phyloP scores from a whole-genome alignment of 306 rosid species.

The Ziziphus jujuba region DNA sequence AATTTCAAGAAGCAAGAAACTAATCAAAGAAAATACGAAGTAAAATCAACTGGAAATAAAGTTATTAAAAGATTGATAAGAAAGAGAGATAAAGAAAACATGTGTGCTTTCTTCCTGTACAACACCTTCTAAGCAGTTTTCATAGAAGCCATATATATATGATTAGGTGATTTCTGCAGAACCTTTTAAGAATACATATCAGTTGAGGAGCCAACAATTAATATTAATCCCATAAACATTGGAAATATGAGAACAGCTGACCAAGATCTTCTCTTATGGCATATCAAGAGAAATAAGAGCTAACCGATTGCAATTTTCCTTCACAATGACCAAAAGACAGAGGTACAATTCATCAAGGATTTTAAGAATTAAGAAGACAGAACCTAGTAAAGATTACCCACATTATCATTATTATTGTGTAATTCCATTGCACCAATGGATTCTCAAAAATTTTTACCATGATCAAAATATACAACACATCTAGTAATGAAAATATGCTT shows the following conservation, averaged over 20 bases:
- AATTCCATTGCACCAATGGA: no score
- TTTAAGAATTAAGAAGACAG: not conserved
- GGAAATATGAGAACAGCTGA: not conserved
- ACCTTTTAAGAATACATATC: not conserved
- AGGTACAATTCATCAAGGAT: no score
- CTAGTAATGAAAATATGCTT: no score
- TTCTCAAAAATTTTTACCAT: no score
- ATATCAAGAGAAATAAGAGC: not conserved
- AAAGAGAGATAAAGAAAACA: conserved; percentile 3
- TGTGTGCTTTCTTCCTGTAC: not conserved
- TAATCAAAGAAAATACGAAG: conserved; percentile 20
- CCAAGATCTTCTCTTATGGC: not conserved
- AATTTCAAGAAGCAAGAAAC: conserved; percentile 20
- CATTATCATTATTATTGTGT: not conserved
- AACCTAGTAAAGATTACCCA: not conserved
- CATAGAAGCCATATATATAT: not conserved
- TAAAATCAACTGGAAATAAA: not conserved
- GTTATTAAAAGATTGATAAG: not conserved
- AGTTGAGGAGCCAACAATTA: not conserved
- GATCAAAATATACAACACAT: no score
- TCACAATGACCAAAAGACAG: no score
- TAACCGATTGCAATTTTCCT: not conserved
- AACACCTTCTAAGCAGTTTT: not conserved
- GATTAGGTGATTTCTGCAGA: not conserved
- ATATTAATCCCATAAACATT: not conserved